These are phyloP conservation scores for Populus hybrid DNA, from an alignment of 441 rosid genomes.

Conservation along the genomic window DNA sequence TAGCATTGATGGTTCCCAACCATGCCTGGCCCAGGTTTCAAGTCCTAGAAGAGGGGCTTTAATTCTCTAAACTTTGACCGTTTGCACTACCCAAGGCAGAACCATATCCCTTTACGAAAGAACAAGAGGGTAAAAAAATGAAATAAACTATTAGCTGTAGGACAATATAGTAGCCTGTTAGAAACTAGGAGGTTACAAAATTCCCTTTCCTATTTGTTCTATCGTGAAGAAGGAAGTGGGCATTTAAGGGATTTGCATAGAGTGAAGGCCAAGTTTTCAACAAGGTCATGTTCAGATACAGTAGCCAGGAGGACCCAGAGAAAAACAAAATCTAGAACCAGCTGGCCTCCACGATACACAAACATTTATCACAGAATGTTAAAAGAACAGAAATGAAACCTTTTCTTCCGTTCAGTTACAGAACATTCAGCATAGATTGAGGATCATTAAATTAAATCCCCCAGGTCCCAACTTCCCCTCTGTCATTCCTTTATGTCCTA, in stretches of 20 bases:
- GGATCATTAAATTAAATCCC: background rate
- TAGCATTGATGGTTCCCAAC: background rate
- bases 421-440: constrained; percentile 8
- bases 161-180: background rate
- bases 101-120: background rate
- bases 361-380: background rate
- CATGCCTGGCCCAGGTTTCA: background rate
- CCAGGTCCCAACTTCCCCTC: constrained; percentile 1
- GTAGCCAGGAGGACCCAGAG: background rate
- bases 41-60: constrained; percentile 12
- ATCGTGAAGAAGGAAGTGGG: background rate
- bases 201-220: background rate
- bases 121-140: background rate
- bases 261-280: background rate
- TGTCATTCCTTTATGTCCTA: constrained; percentile 11
- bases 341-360: background rate
- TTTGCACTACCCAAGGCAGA: constrained; percentile 14
- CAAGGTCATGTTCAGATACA: background rate
- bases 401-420: background rate
- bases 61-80: constrained; percentile 21
- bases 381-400: background rate
- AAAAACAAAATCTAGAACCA: background rate
- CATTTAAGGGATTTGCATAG: background rate
- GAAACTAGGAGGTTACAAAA: background rate
- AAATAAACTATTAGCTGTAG: background rate